phyloP scores from a whole-genome alignment of 2,329 filamentous ascomycete genomes.

The Aureobasidium sp. region DNA sequence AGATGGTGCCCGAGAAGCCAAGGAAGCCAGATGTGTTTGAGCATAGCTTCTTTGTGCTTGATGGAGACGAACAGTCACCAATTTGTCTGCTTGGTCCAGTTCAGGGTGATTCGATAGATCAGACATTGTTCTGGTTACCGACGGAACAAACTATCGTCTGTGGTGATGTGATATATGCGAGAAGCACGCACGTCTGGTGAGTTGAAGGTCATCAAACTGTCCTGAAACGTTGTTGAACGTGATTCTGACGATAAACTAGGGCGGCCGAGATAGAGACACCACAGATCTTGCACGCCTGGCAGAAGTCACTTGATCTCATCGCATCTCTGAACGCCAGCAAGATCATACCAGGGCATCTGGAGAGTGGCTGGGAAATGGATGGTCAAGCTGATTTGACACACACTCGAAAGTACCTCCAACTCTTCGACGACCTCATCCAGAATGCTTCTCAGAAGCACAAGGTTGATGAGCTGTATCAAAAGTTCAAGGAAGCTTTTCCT shows the following conservation, averaged over 20 bases:
- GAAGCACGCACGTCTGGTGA: conserved; percentile 25
- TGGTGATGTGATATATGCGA: conserved; percentile 24
- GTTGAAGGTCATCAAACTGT: not conserved
- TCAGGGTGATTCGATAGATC: conserved; percentile 24
- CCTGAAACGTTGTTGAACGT: not conserved
- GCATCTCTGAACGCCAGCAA: conserved; percentile 22
- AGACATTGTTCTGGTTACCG: conserved; percentile 24
- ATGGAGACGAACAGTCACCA: conserved; percentile 19
- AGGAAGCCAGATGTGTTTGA: conserved; percentile 21
- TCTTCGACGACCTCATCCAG: conserved; percentile 24
- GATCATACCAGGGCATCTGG: conserved; percentile 23
- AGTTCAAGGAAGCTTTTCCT: conserved; percentile 24
- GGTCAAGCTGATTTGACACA: conserved; percentile 22
- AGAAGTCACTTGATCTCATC: conserved; percentile 17
- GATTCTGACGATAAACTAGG: not conserved
- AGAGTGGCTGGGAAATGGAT: conserved; percentile 22
- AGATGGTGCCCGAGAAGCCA: conserved; percentile 22
- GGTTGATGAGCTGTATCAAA: conserved; percentile 24
- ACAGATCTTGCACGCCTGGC: conserved; percentile 22
- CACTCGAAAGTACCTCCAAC: conserved; percentile 23
- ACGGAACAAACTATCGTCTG: conserved; percentile 20
- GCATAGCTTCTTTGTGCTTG: conserved; percentile 23
- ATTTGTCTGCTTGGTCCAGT: conserved; percentile 24
- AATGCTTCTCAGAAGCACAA: conserved; percentile 19
- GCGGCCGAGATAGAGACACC: conserved; percentile 25